phyloP scores from a whole-genome alignment of 2,329 filamentous ascomycete genomes.

The Xylaria polymorpha region DNA sequence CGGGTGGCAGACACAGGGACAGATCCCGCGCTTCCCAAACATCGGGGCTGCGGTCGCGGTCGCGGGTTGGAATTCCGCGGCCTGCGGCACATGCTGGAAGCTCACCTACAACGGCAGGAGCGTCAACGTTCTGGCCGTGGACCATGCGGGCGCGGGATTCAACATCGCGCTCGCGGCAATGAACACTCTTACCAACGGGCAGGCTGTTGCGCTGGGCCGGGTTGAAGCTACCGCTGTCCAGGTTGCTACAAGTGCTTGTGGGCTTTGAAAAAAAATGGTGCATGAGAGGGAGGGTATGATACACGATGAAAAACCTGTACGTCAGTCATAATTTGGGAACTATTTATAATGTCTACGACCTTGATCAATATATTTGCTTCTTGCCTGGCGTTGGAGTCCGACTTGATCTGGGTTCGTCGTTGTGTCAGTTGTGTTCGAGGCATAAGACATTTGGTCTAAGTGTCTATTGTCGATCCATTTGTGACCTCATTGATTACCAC shows the following conservation, averaged over 20 bases:
- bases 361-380: not conserved
- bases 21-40: slow-evolving; percentile 63
- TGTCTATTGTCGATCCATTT: not conserved
- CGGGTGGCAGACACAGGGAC: slow-evolving; percentile 66
- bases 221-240: slow-evolving; percentile 62
- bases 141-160: slow-evolving; percentile 62
- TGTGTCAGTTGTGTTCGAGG: too few species aligned
- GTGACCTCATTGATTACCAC: not conserved
- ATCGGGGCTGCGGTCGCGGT: slow-evolving; percentile 66
- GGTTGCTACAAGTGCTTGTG: slow-evolving; percentile 59
- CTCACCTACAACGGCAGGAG: slow-evolving; percentile 63
- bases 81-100: slow-evolving; percentile 70
- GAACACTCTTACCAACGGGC: slow-evolving; percentile 65
- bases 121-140: slow-evolving; percentile 67
- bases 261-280: slow-evolving; percentile 45
- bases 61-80: slow-evolving; percentile 65
- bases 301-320: not conserved
- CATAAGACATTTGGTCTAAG: not conserved
- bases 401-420: not conserved
- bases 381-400: not conserved
- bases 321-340: not conserved
- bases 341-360: slow-evolving; percentile 12
- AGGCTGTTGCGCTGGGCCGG: slow-evolving; percentile 62
- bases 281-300: not conserved
- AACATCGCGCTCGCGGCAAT: slow-evolving; percentile 69